phyloP scores from a whole-genome alignment of 2,329 filamentous ascomycete genomes.

The Aspergillus caelatus region DNA sequence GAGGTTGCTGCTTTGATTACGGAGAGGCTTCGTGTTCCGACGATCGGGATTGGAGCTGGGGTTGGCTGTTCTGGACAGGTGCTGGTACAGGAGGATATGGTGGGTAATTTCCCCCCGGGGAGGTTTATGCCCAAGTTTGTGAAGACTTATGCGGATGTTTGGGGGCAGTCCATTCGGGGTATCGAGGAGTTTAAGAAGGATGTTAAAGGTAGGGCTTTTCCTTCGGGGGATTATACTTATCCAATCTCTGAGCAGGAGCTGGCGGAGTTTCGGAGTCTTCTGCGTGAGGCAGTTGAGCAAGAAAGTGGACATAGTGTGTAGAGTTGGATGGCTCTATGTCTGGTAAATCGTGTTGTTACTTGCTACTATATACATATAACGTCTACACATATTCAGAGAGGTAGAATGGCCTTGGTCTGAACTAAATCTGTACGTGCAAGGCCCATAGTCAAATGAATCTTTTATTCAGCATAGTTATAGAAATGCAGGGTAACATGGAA shows the following conservation, averaged over 20 bases:
- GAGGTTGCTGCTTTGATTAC: constrained; percentile 82
- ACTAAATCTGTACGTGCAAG: too few species aligned
- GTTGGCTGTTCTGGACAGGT: constrained; percentile 91
- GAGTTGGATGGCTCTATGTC: background rate
- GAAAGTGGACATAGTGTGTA: background rate
- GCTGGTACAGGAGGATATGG: constrained; percentile 92
- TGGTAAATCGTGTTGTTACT: background rate
- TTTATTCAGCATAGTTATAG: background rate
- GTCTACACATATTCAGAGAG: background rate
- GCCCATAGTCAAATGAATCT: background rate
- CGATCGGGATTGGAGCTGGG: constrained; percentile 95
- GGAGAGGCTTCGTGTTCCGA: constrained; percentile 76
- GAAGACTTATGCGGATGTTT: constrained; percentile 90
- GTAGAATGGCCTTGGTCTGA: too few species aligned
- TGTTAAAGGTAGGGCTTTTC: constrained; percentile 50
- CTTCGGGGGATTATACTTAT: background rate
- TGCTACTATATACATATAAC: background rate
- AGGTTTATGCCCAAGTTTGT: constrained; percentile 93
- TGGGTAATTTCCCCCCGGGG: constrained; percentile 85
- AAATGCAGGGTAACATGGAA: background rate
- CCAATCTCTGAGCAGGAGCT: background rate
- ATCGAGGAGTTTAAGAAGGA: constrained; percentile 79
- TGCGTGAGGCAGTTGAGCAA: background rate
- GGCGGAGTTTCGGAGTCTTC: background rate
- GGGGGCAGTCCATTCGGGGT: constrained; percentile 74